Evolutionary conservation across 2,329 filamentous ascomycete species (phyloP).

Genomic region (Colletotrichum chlorophyti): DNA sequence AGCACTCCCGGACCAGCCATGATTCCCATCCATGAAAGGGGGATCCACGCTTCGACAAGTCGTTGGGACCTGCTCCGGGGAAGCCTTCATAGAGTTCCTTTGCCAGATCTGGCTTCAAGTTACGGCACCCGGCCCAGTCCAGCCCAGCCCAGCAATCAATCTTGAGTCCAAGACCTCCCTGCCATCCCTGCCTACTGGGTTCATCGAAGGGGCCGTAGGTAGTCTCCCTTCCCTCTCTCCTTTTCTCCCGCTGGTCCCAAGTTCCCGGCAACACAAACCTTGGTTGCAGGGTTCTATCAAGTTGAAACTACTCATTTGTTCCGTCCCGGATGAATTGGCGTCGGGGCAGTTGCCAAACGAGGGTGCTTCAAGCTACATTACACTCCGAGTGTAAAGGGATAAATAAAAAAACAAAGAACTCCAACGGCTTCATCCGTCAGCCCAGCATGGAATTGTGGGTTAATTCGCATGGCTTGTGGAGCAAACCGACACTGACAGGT

Average conservation of each 20-base stretch:
- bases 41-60: slow-evolving; percentile 5
- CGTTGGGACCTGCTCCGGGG: slow-evolving; percentile 7
- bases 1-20: background rate
- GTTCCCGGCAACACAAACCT: slow-evolving; percentile 10
- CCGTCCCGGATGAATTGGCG: slow-evolving; percentile 2
- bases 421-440: slow-evolving; percentile 25
- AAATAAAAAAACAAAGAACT: slow-evolving; percentile 14
- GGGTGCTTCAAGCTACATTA: too few species aligned
- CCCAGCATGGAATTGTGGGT: slow-evolving; percentile 18
- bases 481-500: background rate
- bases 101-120: slow-evolving; percentile 5
- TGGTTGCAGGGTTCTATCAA: slow-evolving; percentile 2
- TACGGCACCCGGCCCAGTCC: background rate
- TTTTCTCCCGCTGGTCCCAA: slow-evolving; percentile 22
- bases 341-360: background rate
- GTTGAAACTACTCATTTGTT: background rate
- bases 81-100: slow-evolving; percentile 6
- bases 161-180: background rate
- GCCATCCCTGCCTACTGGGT: slow-evolving; percentile 8
- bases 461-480: slow-evolving; percentile 12
- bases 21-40: background rate
- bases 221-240: slow-evolving; percentile 4
- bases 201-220: slow-evolving; percentile 16
- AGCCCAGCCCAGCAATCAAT: too few species aligned
- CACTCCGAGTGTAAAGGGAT: too few species aligned